These are phyloP conservation scores for Aethionema arabicum DNA, from an alignment of 345 rosid genomes.

Conservation along the genomic window DNA sequence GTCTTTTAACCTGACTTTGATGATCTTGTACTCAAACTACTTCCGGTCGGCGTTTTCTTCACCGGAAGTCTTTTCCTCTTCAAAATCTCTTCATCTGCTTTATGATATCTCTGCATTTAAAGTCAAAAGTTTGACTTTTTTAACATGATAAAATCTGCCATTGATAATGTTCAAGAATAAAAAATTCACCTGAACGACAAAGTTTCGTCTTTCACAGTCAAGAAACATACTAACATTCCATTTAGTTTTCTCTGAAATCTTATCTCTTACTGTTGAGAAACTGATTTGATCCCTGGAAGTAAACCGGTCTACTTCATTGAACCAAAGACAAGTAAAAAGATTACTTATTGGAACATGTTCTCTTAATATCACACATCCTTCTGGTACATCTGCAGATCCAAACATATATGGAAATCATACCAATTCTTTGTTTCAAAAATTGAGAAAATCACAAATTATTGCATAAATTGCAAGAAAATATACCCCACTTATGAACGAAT, in stretches of 20 bases:
- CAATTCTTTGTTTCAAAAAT: no score
- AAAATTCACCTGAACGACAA: slow-evolving; percentile 76
- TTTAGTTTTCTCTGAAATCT: slow-evolving; percentile 56
- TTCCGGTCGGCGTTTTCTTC: slow-evolving; percentile 32
- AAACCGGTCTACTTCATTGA: slow-evolving; percentile 85
- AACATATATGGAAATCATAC: not conserved
- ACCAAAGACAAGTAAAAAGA: slow-evolving; percentile 87
- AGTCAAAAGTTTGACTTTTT: not conserved
- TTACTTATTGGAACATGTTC: slow-evolving; percentile 88
- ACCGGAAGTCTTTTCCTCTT: slow-evolving; percentile 44
- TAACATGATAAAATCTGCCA: not conserved
- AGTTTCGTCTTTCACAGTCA: slow-evolving; percentile 91
- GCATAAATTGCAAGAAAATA: no score
- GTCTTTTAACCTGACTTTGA: slow-evolving; percentile 8
- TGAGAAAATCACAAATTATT: no score
- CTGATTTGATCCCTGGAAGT: slow-evolving; percentile 89
- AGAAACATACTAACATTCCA: slow-evolving; percentile 81
- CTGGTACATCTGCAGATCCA: slow-evolving; percentile 78
- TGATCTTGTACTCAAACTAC: slow-evolving; percentile 18
- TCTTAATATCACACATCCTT: slow-evolving; percentile 89
- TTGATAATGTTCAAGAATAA: slow-evolving; percentile 6
- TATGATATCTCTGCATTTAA: slow-evolving; percentile 64
- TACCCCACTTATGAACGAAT: no score
- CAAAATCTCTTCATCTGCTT: slow-evolving; percentile 36
- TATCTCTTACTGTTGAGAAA: slow-evolving; percentile 85